Evolutionary conservation across 805 yeast species (phyloP), one percentile per base, ranked within the genome.

Genomic region (Ogataea nakhonphanomensis): DNA sequence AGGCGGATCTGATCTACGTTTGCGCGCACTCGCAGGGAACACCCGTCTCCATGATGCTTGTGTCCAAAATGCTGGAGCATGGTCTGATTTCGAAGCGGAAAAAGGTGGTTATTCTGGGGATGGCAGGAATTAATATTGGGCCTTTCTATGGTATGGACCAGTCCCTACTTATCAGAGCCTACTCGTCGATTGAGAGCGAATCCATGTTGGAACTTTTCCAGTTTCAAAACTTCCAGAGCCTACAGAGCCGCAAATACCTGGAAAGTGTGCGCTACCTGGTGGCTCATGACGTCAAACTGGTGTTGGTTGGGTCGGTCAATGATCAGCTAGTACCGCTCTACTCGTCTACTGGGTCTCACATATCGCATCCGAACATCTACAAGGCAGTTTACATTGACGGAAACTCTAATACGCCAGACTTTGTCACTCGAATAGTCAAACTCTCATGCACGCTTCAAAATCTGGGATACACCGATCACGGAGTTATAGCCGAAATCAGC

Each of bases 1-100:
- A 55, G 27, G 91, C 96, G 0, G 98, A 91, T 61, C 83, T 84
- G 47, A 77, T 91, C n/a, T 88, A 83, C 57, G 76, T 91, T 46
- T 96, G 96, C 1, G 81, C 95, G 1, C 99, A 91, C 62, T 90
- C 97, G 0, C 99, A 91, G 61, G 99, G 99, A 0, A 81, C 91
- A 33, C 97, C 96, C 0, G 98, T 93, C 0, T 77, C 95, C 0
- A 79, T 88, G 1, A 80, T 87, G 24, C 60, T 91, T 22, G 64
- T 89, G n/a, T 83, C 95, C 0, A 73, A 74, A 49, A 69, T 91
- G 30, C 73, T 91, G 9, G 83, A 78, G 48, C 71, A 75, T 26
- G 93, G 79, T 0, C 48, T 63, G 7, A 68, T 77, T 8, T 56
- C 69, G 12, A 57, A 60, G 20, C 54, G 62, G 31, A 73, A 76